Conservation (phyloP, 179 eudicot genomes). For the Camellia oleifera region DNA sequence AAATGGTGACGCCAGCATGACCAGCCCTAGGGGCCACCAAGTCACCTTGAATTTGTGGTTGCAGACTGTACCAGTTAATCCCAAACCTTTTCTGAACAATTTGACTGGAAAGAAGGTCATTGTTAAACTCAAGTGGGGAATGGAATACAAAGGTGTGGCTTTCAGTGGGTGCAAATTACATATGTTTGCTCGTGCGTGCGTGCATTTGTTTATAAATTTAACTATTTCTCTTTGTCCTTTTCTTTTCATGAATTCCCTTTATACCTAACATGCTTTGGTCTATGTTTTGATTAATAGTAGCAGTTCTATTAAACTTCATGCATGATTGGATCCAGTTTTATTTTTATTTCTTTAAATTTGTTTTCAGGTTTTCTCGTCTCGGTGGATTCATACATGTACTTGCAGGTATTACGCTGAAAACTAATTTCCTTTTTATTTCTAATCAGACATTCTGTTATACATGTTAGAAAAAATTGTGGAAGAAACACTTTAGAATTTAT, state of each 20-base stretch:
- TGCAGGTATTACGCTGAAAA: conserved; percentile 46
- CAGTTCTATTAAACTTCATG: neutral
- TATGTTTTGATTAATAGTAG: neutral
- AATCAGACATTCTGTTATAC: neutral
- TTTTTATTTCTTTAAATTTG: neutral
- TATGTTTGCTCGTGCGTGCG: neutral
- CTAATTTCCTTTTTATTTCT: neutral
- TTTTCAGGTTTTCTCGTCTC: conserved; percentile 70
- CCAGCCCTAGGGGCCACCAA: conserved; percentile 80
- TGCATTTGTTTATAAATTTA: neutral
- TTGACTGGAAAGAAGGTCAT: conserved; percentile 59
- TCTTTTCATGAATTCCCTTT: neutral
- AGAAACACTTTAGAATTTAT: too few species aligned
- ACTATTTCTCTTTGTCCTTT: neutral
- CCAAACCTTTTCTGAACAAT: conserved; percentile 69
- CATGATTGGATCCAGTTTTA: neutral
- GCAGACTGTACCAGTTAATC: conserved; percentile 75
- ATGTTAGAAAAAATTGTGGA: neutral
- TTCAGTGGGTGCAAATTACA: neutral
- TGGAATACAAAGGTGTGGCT: conserved; percentile 65
- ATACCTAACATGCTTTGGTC: neutral
- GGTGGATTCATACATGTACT: conserved; percentile 87
- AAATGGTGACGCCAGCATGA: conserved; percentile 70
- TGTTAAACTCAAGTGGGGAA: conserved; percentile 72
- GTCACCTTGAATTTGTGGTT: conserved; percentile 75